Percentiles rank a stretch among this genome's conserved stretches.
Conservation (phyloP, 495 filamentous ascomycete genomes). For the Daldinia caldariorum region DNA sequence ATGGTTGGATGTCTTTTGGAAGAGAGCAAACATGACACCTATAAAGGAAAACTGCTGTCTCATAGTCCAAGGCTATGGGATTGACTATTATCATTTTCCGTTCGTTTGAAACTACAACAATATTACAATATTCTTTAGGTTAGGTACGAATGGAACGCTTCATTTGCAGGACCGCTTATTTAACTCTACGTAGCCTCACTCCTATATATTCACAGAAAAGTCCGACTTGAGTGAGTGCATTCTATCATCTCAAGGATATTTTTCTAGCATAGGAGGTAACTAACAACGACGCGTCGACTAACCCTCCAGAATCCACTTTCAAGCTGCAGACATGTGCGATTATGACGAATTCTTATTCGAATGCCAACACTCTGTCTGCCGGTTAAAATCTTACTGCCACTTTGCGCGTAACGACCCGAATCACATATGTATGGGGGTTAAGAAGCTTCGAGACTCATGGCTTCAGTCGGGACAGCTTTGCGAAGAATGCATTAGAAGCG, state of each 20-base stretch:
- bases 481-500: constrained; percentile 50
- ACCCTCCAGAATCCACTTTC: background rate
- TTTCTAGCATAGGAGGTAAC: background rate
- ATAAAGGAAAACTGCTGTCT: constrained; percentile 19
- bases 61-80: constrained; percentile 10
- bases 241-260: background rate
- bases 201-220: background rate
- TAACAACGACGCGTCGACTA: constrained; percentile 13
- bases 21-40: constrained; percentile 34
- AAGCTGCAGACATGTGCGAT: constrained; percentile 65
- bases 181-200: constrained; percentile 16
- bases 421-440: constrained; percentile 69
- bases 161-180: background rate
- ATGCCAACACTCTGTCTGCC: constrained; percentile 64
- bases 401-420: constrained; percentile 72
- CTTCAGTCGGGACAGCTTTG: constrained; percentile 57
- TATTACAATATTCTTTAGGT: background rate
- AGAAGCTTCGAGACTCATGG: constrained; percentile 67
- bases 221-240: constrained; percentile 10
- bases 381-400: constrained; percentile 73
- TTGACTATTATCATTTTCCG: background rate
- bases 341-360: constrained; percentile 70
- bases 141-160: constrained; percentile 19
- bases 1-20: constrained; percentile 10
- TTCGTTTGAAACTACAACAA: background rate